Conservation (phyloP, 805 yeast genomes). For the Brettanomyces custersianus region DNA sequence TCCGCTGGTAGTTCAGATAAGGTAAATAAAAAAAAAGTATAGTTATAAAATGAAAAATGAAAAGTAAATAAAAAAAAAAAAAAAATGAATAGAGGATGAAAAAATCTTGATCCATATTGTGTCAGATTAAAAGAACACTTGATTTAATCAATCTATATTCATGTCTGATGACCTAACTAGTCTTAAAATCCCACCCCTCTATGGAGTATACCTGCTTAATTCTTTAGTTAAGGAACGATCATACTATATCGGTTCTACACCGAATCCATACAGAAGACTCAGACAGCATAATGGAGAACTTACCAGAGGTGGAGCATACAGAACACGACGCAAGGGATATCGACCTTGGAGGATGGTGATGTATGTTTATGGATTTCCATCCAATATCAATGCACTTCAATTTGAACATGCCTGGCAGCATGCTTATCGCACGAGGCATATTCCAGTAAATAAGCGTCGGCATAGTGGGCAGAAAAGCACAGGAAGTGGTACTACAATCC, state of each 20-base stretch:
- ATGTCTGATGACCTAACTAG: too few species aligned
- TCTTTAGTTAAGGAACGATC: conserved; percentile 49
- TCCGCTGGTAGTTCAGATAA: not conserved
- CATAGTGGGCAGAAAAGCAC: conserved; percentile 21
- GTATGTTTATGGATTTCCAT: conserved; percentile 64
- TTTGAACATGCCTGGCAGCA: conserved; percentile 88
- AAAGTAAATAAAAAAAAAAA: not conserved
- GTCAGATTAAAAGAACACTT: not conserved
- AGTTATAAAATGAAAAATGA: not conserved
- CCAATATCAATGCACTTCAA: conserved; percentile 59
- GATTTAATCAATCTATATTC: not conserved
- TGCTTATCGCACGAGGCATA: conserved; percentile 54
- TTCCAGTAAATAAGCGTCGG: conserved; percentile 31
- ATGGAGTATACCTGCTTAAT: conserved; percentile 64
- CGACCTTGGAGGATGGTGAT: conserved; percentile 71
- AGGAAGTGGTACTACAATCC: conserved; percentile 31
- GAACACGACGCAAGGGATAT: conserved; percentile 46
- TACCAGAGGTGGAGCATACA: conserved; percentile 55
- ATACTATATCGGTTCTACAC: conserved; percentile 77
- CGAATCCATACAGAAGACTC: conserved; percentile 57
- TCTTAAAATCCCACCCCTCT: conserved; percentile 35
- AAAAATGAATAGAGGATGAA: not conserved
- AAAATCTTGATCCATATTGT: not conserved
- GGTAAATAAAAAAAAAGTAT: not conserved
- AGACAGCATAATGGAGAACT: conserved; percentile 75